phyloP scores from a whole-genome alignment of 2,329 filamentous ascomycete genomes.

The Emergomyces pasteurianus region DNA sequence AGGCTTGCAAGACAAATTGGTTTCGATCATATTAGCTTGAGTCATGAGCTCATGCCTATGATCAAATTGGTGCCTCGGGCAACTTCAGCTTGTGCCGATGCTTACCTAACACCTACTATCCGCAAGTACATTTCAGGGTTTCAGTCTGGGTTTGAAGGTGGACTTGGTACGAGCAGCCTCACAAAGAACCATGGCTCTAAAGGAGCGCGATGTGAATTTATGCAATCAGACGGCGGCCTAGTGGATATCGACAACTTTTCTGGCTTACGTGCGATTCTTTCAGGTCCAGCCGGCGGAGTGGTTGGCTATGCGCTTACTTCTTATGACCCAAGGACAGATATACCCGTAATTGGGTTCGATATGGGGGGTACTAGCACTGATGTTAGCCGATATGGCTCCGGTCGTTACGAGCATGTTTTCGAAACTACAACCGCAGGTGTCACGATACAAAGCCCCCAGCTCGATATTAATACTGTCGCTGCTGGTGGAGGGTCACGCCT shows the following conservation, averaged over 20 bases:
- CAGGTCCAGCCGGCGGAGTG: conserved; percentile 83
- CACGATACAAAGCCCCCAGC: conserved; percentile 75
- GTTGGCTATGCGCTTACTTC: conserved; percentile 84
- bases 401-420: conserved; percentile 81
- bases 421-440: conserved; percentile 84
- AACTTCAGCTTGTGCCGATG: conserved; percentile 67
- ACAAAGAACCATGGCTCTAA: conserved; percentile 51
- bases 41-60: conserved; percentile 76
- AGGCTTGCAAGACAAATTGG: conserved; percentile 67
- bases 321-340: conserved; percentile 66
- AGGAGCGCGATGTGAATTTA: conserved; percentile 78
- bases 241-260: conserved; percentile 51
- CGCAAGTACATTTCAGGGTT: conserved; percentile 69
- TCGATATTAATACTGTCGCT: conserved; percentile 86
- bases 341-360: conserved; percentile 81
- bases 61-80: conserved; percentile 68
- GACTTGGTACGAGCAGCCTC: conserved; percentile 64
- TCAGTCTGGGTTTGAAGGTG: conserved; percentile 66
- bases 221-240: conserved; percentile 72
- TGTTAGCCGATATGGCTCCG: conserved; percentile 71
- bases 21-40: conserved; percentile 70
- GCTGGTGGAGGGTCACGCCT: conserved; percentile 67
- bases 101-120: conserved; percentile 68
- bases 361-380: conserved; percentile 90
- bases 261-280: conserved; percentile 72